These are phyloP conservation scores for Salicornia ramosissima DNA, from an alignment of 148 eudicot genomes.

Conservation along the genomic window DNA sequence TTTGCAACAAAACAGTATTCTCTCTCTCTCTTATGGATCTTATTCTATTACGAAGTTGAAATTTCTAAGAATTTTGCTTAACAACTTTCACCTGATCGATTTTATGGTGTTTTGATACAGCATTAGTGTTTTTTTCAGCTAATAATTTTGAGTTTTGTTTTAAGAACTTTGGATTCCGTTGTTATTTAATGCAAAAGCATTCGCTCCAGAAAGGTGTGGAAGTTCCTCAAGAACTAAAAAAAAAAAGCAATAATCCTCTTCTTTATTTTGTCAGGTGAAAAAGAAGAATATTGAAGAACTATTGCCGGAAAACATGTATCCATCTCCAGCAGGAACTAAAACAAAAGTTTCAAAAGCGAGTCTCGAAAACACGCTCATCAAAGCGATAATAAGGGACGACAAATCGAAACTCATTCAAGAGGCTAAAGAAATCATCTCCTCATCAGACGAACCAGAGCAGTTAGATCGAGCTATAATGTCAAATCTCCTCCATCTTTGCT, in stretches of 20 bases:
- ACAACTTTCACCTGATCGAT: not conserved
- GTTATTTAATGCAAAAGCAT: not conserved
- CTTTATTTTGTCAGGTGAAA: not conserved
- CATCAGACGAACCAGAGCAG: not conserved
- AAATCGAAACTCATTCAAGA: slow-evolving; percentile 12
- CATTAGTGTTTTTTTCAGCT: not conserved
- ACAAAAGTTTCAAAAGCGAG: not conserved
- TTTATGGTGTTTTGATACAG: not conserved
- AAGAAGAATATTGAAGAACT: slow-evolving; percentile 14
- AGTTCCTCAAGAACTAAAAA: no score
- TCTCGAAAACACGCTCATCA: slow-evolving; percentile 17
- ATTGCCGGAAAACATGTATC: slow-evolving; percentile 6
- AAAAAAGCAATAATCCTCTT: not conserved
- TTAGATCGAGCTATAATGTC: slow-evolving; percentile 22
- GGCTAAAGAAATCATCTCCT: not conserved
- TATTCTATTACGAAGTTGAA: not conserved
- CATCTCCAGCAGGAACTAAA: not conserved
- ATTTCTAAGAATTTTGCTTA: not conserved
- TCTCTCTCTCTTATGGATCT: no score
- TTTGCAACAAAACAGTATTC: slow-evolving; percentile 9
- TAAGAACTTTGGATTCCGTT: not conserved
- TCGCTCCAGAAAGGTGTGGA: not conserved
- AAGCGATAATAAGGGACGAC: slow-evolving; percentile 27
- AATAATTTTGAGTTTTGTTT: not conserved
- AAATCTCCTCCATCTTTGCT: slow-evolving; percentile 28